phyloP scores from a whole-genome alignment of 1,139 yeast species.

The Zygoascus sp. region DNA sequence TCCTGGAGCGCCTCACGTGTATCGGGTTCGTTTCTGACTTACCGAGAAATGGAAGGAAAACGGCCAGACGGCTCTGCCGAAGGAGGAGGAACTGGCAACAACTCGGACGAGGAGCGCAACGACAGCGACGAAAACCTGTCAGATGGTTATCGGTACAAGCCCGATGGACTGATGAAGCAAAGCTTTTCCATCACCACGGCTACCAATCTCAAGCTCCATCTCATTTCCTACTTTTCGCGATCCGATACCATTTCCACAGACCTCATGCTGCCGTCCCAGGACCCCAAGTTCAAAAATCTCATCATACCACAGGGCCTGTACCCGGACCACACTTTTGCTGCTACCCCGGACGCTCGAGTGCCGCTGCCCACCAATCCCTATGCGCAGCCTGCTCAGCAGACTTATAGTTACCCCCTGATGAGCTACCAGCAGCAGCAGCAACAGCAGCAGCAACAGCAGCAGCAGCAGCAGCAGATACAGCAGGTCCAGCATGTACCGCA shows the following conservation, averaged over 20 bases:
- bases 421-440: conserved; percentile 9
- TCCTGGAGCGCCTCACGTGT: conserved; percentile 71
- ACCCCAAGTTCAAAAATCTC: conserved; percentile 35
- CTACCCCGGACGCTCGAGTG: conserved; percentile 14
- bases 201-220: conserved; percentile 50
- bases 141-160: conserved; percentile 39
- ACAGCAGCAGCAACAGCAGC: conserved; percentile 12
- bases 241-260: conserved; percentile 27
- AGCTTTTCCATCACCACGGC: conserved; percentile 53
- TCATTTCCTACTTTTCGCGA: conserved; percentile 49
- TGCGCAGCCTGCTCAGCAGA: conserved; percentile 15
- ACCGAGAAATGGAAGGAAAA: conserved; percentile 53
- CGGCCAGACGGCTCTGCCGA: conserved; percentile 19
- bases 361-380: conserved; percentile 17
- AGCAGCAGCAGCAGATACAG: conserved; percentile 12
- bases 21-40: conserved; percentile 58
- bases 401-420: conserved; percentile 3
- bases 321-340: conserved; percentile 34
- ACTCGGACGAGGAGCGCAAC: conserved; percentile 16
- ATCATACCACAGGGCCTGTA: conserved; percentile 39
- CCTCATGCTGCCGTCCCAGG: conserved; percentile 40
- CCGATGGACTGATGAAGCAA: conserved; percentile 55
- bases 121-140: conserved; percentile 21
- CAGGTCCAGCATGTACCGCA: conserved; percentile 15
- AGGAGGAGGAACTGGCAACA: conserved; percentile 10